These are phyloP conservation scores for Coffea humblotiana DNA, from an alignment of 305 asterid species.

Conservation along the genomic window DNA sequence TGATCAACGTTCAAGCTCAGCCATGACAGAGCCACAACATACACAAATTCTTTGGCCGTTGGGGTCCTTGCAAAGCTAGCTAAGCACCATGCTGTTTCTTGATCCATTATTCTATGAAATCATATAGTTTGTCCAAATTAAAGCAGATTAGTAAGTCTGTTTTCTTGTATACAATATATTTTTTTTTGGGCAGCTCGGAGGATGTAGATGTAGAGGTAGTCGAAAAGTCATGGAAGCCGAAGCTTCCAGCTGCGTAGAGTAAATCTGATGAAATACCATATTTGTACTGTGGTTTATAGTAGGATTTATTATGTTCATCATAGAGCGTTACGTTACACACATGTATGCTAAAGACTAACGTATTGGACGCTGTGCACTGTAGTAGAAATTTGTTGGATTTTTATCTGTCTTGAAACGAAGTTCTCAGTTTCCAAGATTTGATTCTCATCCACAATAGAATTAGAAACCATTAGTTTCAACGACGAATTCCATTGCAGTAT, in stretches of 20 bases:
- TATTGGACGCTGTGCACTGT: neutral
- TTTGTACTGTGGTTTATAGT: neutral
- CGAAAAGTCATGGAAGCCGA: neutral
- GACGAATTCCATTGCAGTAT: no score
- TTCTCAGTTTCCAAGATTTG: no score
- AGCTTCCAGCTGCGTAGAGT: neutral
- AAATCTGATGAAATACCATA: neutral
- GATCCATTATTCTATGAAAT: neutral
- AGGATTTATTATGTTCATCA: neutral
- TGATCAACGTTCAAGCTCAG: slow-evolving; percentile 52
- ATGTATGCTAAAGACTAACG: neutral
- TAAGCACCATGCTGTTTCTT: slow-evolving; percentile 29
- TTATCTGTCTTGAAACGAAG: no score
- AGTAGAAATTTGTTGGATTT: no score
- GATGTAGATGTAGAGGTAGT: neutral
- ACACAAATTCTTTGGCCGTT: slow-evolving; percentile 66
- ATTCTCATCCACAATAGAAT: no score
- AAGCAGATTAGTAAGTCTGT: neutral
- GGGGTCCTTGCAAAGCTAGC: slow-evolving; percentile 79
- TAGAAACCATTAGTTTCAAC: no score
- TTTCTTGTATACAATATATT: neutral
- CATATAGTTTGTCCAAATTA: neutral
- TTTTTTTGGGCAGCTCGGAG: neutral
- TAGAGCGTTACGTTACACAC: neutral
- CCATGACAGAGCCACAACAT: slow-evolving; percentile 71